phyloP scores from a whole-genome alignment of 371 early-diverging fungal genomes.

The Mortierella sp. region DNA sequence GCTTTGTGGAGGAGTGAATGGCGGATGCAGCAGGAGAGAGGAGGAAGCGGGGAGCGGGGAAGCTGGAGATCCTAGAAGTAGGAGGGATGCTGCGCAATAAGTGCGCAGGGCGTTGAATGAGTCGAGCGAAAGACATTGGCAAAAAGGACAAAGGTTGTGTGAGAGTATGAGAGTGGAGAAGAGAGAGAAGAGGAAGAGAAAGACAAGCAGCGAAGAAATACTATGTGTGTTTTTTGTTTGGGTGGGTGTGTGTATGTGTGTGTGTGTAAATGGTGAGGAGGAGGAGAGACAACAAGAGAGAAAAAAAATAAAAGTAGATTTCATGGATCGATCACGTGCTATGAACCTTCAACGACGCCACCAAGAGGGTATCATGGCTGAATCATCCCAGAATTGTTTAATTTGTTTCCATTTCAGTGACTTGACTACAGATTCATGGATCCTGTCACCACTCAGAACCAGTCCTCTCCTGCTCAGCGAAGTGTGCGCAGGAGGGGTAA shows the following conservation, averaged over 20 bases:
- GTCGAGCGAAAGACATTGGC: slow-evolving; percentile 39
- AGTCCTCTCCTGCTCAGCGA: neutral
- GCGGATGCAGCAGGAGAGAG: slow-evolving; percentile 42
- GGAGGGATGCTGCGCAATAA: slow-evolving; percentile 43
- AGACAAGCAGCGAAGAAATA: neutral
- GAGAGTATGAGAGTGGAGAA: neutral
- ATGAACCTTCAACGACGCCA: too few relatives aligned
- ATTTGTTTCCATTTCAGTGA: neutral
- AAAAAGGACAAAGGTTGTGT: too few relatives aligned
- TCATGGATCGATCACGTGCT: neutral
- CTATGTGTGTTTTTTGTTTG: too few relatives aligned
- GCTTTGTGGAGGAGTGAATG: slow-evolving; percentile 45
- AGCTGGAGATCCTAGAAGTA: slow-evolving; percentile 6
- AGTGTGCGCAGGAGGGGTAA: slow-evolving; percentile 30
- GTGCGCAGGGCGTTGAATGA: slow-evolving; percentile 27
- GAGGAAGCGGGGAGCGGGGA: slow-evolving; percentile 19
- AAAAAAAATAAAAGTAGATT: neutral
- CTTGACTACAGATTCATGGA: neutral
- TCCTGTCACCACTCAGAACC: neutral
- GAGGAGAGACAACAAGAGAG: neutral
- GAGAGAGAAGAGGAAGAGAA: neutral
- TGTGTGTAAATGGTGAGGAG: too few relatives aligned
- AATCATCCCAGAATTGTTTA: neutral
- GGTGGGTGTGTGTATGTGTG: too few relatives aligned
- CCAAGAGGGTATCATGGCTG: too few relatives aligned